phyloP scores from a whole-genome alignment of 148 eudicot species.

The Heliosperma pusillum region DNA sequence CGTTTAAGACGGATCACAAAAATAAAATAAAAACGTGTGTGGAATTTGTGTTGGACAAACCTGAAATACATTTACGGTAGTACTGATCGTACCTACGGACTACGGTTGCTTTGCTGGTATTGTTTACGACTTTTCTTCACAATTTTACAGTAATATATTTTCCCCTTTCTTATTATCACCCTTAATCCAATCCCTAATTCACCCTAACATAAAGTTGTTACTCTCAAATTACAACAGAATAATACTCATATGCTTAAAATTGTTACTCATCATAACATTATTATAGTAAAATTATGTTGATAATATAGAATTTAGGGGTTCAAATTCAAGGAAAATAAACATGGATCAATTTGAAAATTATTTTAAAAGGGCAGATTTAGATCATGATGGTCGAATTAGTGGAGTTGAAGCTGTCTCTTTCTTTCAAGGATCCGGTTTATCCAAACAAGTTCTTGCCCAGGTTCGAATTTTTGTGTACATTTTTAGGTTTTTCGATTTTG shows the following conservation, averaged over 20 bases:
- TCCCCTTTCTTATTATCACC: background rate
- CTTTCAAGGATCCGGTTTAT: slow-evolving; percentile 71
- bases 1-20: too few species aligned
- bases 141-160: too few species aligned
- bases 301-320: background rate
- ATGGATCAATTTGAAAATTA: slow-evolving; percentile 72
- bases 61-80: too few species aligned
- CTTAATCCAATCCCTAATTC: background rate
- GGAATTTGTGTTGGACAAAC: too few species aligned
- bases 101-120: background rate
- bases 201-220: background rate
- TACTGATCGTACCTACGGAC: too few species aligned
- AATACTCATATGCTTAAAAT: background rate
- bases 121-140: background rate
- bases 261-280: background rate
- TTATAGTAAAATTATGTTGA: background rate
- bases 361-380: slow-evolving; percentile 85
- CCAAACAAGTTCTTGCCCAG: slow-evolving; percentile 85
- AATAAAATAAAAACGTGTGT: too few species aligned
- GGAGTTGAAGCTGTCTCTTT: slow-evolving; percentile 84
- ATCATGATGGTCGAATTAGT: slow-evolving; percentile 91
- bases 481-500: background rate
- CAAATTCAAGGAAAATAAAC: slow-evolving; percentile 26
- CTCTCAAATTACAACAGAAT: background rate
- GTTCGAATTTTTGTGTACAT: slow-evolving; percentile 25